Conservation (phyloP, 345 rosid genomes). For the Hibiscus tridactylites region DNA sequence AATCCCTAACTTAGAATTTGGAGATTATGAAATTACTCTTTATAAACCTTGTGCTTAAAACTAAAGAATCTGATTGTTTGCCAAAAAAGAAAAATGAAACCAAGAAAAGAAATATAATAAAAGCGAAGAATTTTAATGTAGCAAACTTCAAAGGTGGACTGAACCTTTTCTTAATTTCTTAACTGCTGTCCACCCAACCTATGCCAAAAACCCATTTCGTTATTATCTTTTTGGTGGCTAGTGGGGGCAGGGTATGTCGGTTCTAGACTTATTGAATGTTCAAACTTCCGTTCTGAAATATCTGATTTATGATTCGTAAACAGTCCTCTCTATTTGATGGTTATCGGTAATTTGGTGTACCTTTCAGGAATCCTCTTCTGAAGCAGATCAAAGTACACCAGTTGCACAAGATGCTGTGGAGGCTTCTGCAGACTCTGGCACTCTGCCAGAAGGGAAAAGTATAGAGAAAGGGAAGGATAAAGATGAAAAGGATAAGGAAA, state of each 20-base stretch:
- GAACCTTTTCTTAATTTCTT: background rate
- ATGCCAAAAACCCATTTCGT: background rate
- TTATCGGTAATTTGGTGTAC: background rate
- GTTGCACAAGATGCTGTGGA: conserved; percentile 44
- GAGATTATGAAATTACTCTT: no score
- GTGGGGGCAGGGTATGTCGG: background rate
- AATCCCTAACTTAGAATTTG: no score
- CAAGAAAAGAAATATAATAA: background rate
- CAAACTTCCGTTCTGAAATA: background rate
- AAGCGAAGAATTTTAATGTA: background rate
- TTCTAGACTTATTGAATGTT: background rate
- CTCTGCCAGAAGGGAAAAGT: conserved; percentile 46
- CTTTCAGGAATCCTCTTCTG: conserved; percentile 56
- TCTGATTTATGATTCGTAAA: background rate
- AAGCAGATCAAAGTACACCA: conserved; percentile 50
- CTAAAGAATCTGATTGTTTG: background rate
- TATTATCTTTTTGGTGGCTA: background rate
- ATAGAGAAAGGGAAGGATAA: conserved; percentile 61
- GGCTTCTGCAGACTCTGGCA: conserved; percentile 45
- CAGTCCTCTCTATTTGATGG: background rate
- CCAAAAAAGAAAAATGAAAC: background rate
- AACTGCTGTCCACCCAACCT: background rate
- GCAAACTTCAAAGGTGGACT: background rate
- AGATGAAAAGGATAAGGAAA: conserved; percentile 74
- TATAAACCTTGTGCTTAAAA: background rate